Evolutionary conservation across 2,329 filamentous ascomycete genomes (phyloP), one percentile per base, ranked within the genome.

Genomic region (Grosmannia clavigera): DNA sequence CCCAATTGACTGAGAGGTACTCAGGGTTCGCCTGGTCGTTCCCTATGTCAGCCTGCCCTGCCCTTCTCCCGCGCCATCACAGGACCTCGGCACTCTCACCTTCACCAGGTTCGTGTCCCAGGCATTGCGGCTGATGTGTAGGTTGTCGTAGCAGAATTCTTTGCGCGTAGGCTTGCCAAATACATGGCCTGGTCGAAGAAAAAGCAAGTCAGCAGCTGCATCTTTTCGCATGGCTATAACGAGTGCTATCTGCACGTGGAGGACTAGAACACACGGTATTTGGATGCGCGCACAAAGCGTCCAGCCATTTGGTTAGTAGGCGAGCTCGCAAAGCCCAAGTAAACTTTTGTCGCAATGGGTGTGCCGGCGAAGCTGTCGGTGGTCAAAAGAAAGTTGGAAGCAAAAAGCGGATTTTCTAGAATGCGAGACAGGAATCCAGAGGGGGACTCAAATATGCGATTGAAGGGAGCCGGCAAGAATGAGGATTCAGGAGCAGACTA

Each of bases 41-140:
- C 12, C n/a, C 2, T 10, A 35, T 68, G 62, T 67, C 43, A 31
- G 58, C 51, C 22, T 22, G 38, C n/a, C 12, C 11, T 59, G 61
- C 9, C 10, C 1, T 22, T 25, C 46, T 31, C 4, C 5, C 6
- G 5, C 16, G 7, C 25, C 27, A 1, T 10, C 25, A 11, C 19
- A 19, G 43, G 3, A 43, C 4, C 40, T 46, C 43, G 43, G 43
- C 16, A 19, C 3, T 43, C 80, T 73, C 74, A 95, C 91, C 87
- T 97, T 97, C 77, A 97, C 83, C 70, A 99, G 79, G 78, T 99
- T 99, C 70, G 92, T 96, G 75, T 99, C 94, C 94, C 94, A 99
- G 60, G 94, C 94, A 85, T 99, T 99, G 75, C 88, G 90, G 70
- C 91, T 96, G 75, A 99, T 90, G 72, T 90, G 90, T 67, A 99